A percentile compares a stretch with the other conserved stretches of the same genome.
Conservation (phyloP, 2,329 filamentous ascomycete genomes). For the Cryphonectria naterciae region DNA sequence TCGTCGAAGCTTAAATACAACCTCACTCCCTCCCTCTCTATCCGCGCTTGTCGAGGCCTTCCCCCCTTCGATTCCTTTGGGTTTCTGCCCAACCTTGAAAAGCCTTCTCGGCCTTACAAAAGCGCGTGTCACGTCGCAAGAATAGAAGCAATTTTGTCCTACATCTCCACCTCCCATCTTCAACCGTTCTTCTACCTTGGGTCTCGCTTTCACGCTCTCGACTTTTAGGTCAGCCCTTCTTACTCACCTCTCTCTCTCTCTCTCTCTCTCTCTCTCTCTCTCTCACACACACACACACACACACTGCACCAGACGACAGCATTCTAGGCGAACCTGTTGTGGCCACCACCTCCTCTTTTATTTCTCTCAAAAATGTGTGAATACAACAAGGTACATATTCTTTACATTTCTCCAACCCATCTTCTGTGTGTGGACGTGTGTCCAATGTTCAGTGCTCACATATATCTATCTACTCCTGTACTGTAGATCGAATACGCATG, state of each 20-base stretch:
- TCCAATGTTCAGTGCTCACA: not conserved
- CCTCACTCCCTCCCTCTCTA: not conserved
- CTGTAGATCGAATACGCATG: constrained; percentile 54
- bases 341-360: not conserved
- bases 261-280: too few relatives aligned
- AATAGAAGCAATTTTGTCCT: too few relatives aligned
- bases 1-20: constrained; percentile 20
- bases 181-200: not conserved
- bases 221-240: not conserved
- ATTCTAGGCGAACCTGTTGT: not conserved
- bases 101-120: not conserved
- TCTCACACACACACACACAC: not conserved
- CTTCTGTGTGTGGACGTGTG: not conserved
- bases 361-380: constrained; percentile 24
- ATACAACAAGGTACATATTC: constrained; percentile 28
- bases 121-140: not conserved
- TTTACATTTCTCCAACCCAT: not conserved
- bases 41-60: not conserved
- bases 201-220: not conserved
- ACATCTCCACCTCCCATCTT: not conserved
- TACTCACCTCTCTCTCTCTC: too few relatives aligned
- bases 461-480: not conserved
- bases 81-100: not conserved
- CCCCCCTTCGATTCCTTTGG: not conserved
- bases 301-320: not conserved